Conservation (phyloP, 2,329 filamentous ascomycete species). For the Phoma sp. region DNA sequence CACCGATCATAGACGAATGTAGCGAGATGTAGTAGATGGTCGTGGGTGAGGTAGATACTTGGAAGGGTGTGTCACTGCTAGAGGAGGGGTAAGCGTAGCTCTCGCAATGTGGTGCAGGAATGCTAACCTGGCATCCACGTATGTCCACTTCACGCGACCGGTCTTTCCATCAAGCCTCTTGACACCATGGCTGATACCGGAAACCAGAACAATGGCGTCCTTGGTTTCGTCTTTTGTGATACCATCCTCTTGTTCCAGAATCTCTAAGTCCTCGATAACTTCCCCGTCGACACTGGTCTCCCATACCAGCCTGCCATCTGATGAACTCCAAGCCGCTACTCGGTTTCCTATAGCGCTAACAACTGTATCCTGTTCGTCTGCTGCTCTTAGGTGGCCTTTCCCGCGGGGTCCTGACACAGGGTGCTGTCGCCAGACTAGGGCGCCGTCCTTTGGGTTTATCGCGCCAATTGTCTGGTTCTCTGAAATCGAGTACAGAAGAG, state of each 20-base stretch:
- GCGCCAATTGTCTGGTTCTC: conserved; percentile 85
- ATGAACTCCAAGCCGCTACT: conserved; percentile 83
- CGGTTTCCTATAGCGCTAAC: conserved; percentile 74
- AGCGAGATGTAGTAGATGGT: conserved; percentile 79
- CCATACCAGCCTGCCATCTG: conserved; percentile 82
- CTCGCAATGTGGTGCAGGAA: neutral
- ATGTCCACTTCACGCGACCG: conserved; percentile 81
- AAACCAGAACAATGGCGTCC: conserved; percentile 75
- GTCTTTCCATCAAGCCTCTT: conserved; percentile 75
- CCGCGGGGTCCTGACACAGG: conserved; percentile 57
- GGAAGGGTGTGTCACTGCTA: conserved; percentile 75
- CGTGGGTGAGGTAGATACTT: conserved; percentile 73
- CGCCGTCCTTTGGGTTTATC: conserved; percentile 85
- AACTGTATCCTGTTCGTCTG: conserved; percentile 79
- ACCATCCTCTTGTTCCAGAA: conserved; percentile 73
- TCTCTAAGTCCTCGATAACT: conserved; percentile 74
- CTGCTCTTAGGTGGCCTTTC: conserved; percentile 67
- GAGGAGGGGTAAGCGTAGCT: conserved; percentile 26
- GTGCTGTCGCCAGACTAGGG: conserved; percentile 84
- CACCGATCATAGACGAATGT: conserved; percentile 66
- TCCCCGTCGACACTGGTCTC: conserved; percentile 65
- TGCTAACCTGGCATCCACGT: conserved; percentile 65
- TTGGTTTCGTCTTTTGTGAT: conserved; percentile 58
- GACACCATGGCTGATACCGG: conserved; percentile 65
- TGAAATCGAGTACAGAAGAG: conserved; percentile 88